Evolutionary conservation across 331 rosid genomes (phyloP).

Genomic region (Cydonia oblonga): DNA sequence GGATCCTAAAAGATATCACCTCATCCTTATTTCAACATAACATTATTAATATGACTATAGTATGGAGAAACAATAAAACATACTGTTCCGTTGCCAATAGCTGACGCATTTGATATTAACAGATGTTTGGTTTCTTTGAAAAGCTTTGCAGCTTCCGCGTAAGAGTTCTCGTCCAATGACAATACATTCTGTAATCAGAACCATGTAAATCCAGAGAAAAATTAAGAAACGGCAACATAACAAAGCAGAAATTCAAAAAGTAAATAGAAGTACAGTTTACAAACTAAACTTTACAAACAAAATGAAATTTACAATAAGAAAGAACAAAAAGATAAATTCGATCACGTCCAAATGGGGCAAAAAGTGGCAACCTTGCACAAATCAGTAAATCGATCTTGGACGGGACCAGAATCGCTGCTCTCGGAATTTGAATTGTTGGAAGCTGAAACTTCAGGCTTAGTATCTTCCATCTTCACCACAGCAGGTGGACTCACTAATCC

Average conservation of each 20-base stretch:
- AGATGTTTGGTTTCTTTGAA: slow-evolving; percentile 55
- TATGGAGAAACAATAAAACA: neutral
- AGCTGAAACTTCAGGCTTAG: slow-evolving; percentile 13
- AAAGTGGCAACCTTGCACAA: slow-evolving; percentile 55
- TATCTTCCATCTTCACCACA: slow-evolving; percentile 39
- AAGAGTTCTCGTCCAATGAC: slow-evolving; percentile 40
- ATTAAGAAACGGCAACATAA: neutral
- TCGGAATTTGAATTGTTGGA: slow-evolving; percentile 7
- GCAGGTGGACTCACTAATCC: slow-evolving; percentile 35
- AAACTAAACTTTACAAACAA: neutral
- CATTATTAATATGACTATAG: neutral
- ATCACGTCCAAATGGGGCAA: neutral
- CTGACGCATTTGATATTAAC: slow-evolving; percentile 33
- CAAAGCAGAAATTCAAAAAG: neutral
- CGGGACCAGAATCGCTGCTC: slow-evolving; percentile 25
- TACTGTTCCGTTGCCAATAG: slow-evolving; percentile 73
- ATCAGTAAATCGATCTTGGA: slow-evolving; percentile 37
- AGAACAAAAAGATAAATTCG: neutral
- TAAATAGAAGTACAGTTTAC: neutral
- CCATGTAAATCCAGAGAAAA: neutral
- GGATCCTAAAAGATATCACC: neutral
- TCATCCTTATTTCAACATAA: neutral
- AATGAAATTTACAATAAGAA: neutral
- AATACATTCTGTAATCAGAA: slow-evolving; percentile 43
- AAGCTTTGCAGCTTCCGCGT: slow-evolving; percentile 42